phyloP scores from a whole-genome alignment of 2,329 filamentous ascomycete genomes.

The Tolypocladium album region DNA sequence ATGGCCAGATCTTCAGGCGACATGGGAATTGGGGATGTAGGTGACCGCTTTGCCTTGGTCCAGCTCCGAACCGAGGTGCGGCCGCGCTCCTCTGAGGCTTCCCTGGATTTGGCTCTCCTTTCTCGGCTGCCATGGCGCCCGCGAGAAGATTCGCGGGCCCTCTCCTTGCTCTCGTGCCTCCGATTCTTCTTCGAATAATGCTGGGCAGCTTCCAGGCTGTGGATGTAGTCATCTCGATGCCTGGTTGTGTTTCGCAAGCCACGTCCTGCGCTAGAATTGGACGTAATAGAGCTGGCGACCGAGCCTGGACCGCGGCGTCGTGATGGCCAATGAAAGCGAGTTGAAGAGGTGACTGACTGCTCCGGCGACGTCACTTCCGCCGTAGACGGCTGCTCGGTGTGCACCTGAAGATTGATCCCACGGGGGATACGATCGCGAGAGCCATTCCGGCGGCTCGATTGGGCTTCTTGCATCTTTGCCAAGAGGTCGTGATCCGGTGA shows the following conservation, averaged over 20 bases:
- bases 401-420: constrained; percentile 54
- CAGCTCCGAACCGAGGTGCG: constrained; percentile 55
- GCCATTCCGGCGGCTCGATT: constrained; percentile 50
- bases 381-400: constrained; percentile 39
- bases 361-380: constrained; percentile 48
- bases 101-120: constrained; percentile 41
- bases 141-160: constrained; percentile 28
- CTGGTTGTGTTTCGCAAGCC: constrained; percentile 41
- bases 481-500: constrained; percentile 50
- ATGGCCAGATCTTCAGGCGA: constrained; percentile 75
- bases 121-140: constrained; percentile 38
- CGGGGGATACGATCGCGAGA: constrained; percentile 72
- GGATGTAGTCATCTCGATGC: constrained; percentile 75
- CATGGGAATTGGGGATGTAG: constrained; percentile 89
- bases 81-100: constrained; percentile 60
- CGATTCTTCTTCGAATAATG: constrained; percentile 46
- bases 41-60: constrained; percentile 70
- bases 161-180: constrained; percentile 42
- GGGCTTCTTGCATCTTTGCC: constrained; percentile 49
- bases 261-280: constrained; percentile 39
- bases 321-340: constrained; percentile 44
- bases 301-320: constrained; percentile 44
- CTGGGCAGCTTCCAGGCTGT: constrained; percentile 69
- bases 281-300: constrained; percentile 46
- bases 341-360: constrained; percentile 40